Percentiles rank a stretch among this genome's conserved stretches.
These are phyloP conservation scores for Aspergillus sp. DNA, from an alignment of 2,329 filamentous ascomycete genomes.

Conservation along the genomic window DNA sequence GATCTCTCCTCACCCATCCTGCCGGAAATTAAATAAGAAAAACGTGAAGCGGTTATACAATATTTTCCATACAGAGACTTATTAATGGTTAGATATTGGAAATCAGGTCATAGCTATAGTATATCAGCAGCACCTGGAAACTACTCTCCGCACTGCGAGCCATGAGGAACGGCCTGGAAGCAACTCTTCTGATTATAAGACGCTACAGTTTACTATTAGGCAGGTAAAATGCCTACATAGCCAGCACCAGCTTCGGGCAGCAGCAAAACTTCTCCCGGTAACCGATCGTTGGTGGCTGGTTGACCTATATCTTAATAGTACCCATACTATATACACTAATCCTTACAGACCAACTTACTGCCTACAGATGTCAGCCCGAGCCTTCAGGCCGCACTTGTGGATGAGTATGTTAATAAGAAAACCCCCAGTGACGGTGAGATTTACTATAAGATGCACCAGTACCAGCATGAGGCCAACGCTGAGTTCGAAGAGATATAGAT, in stretches of 20 bases:
- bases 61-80: conserved; percentile 24
- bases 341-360: neutral
- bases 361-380: conserved; percentile 10
- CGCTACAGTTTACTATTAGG: conserved; percentile 21
- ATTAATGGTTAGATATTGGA: conserved; percentile 22
- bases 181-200: conserved; percentile 9
- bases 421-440: neutral
- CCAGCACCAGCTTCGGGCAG: conserved; percentile 20
- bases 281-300: conserved; percentile 29
- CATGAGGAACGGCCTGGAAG: neutral
- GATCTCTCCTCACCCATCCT: conserved; percentile 18
- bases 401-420: conserved; percentile 5
- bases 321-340: neutral
- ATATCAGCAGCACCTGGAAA: conserved; percentile 22
- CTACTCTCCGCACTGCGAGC: conserved; percentile 5
- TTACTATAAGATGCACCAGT: neutral
- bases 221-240: conserved; percentile 27
- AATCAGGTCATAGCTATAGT: conserved; percentile 34
- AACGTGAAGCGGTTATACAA: conserved; percentile 22
- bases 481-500: conserved; percentile 5
- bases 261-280: conserved; percentile 18
- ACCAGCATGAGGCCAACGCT: neutral
- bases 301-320: conserved; percentile 30
- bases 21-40: conserved; percentile 17
- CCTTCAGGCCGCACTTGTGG: conserved; percentile 9